Percentiles rank a stretch among this genome's conserved stretches.
phyloP scores from a whole-genome alignment of 495 filamentous ascomycete genomes.

The Clohesyomyces aquaticus region DNA sequence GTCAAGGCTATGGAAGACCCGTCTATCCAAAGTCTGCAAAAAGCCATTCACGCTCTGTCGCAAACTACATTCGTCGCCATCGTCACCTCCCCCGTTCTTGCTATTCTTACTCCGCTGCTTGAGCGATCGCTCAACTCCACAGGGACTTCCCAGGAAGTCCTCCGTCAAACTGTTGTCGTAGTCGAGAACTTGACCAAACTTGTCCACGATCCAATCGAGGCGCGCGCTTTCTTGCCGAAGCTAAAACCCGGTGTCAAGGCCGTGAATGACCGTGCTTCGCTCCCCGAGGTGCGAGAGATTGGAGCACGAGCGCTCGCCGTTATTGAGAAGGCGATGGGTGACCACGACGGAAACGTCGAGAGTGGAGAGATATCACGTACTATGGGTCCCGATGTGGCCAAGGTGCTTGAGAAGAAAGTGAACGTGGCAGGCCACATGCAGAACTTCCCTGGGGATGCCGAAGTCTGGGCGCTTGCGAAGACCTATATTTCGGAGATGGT shows the following conservation, averaged over 20 bases:
- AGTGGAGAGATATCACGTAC: slow-evolving; percentile 65
- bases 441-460: slow-evolving; percentile 60
- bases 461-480: slow-evolving; percentile 69
- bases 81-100: slow-evolving; percentile 96
- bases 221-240: slow-evolving; percentile 93
- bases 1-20: slow-evolving; percentile 96
- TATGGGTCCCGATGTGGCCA: slow-evolving; percentile 75
- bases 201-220: slow-evolving; percentile 96
- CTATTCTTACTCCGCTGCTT: slow-evolving; percentile 93
- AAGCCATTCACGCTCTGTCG: slow-evolving; percentile 94
- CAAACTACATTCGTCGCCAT: slow-evolving; percentile 98
- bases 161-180: slow-evolving; percentile 95
- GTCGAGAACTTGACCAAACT: slow-evolving; percentile 98
- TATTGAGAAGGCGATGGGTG: slow-evolving; percentile 92
- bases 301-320: slow-evolving; percentile 79
- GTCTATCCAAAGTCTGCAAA: slow-evolving; percentile 82
- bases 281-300: slow-evolving; percentile 92
- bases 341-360: slow-evolving; percentile 57
- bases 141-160: slow-evolving; percentile 86
- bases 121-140: slow-evolving; percentile 92
- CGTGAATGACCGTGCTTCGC: slow-evolving; percentile 83
- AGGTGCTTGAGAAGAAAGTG: slow-evolving; percentile 73
- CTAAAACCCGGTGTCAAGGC: slow-evolving; percentile 90
- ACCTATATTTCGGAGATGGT: slow-evolving; percentile 84
- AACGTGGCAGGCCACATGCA: slow-evolving; percentile 66